Percentiles rank a stretch among this genome's conserved stretches.
Evolutionary conservation across 139 green algal genomes (phyloP).

Genomic region (Chlorella sp.): DNA sequence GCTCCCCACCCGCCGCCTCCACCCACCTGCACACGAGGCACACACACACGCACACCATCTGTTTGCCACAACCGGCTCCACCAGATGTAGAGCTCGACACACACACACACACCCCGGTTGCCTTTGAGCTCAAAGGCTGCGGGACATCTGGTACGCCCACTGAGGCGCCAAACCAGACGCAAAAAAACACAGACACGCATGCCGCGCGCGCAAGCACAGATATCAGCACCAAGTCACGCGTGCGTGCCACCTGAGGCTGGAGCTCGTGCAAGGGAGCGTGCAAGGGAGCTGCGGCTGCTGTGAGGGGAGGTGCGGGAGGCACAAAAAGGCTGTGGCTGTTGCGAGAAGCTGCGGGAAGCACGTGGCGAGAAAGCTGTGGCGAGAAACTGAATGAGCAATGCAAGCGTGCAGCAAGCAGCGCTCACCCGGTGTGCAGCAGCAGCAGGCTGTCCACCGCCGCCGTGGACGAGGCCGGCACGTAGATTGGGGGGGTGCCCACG

Average conservation of each 20-base stretch:
- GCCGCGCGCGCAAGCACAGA: too few species aligned
- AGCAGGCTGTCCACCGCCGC: slow-evolving; percentile 26
- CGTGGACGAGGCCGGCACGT: slow-evolving; percentile 6
- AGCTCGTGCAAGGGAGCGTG: neutral
- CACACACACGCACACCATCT: neutral
- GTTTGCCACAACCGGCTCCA: neutral
- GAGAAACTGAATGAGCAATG: neutral
- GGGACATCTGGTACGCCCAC: too few species aligned
- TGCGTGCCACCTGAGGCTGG: neutral
- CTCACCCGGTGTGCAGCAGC: slow-evolving; percentile 30
- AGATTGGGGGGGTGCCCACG: slow-evolving; percentile 31
- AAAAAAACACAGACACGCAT: neutral
- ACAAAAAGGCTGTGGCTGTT: too few species aligned
- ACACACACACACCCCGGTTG: neutral
- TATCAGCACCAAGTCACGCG: neutral
- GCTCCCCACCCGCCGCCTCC: slow-evolving; percentile 4
- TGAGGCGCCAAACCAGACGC: too few species aligned
- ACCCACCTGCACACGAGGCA: slow-evolving; percentile 20
- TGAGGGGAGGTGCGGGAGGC: too few species aligned
- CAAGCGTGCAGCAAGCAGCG: neutral
- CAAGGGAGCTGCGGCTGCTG: too few species aligned
- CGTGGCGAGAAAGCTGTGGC: too few species aligned
- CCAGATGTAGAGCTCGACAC: neutral
- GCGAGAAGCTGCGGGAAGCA: too few species aligned
- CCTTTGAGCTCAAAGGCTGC: neutral